phyloP scores from a whole-genome alignment of 2,329 filamentous ascomycete genomes.

The Ascochyta pisi region DNA sequence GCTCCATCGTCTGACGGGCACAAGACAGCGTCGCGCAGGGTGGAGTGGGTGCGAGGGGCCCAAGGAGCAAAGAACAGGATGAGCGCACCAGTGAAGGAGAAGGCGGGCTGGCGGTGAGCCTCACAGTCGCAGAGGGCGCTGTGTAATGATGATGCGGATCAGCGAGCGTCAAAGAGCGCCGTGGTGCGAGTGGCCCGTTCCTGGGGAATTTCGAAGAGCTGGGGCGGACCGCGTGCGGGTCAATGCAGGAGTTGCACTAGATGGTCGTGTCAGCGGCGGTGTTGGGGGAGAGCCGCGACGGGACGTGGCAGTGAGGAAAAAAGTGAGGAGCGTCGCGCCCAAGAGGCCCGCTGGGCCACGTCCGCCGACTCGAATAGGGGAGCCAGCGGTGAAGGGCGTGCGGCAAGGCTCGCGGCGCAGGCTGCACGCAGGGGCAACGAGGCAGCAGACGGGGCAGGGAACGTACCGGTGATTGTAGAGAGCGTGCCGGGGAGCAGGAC shows the following conservation, averaged over 20 bases:
- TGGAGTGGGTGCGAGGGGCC: conserved; percentile 22
- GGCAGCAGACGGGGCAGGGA: conserved; percentile 19
- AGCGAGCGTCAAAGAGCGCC: conserved; percentile 26
- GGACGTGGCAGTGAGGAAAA: conserved; percentile 19
- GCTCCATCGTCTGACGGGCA: conserved; percentile 43
- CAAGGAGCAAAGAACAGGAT: conserved; percentile 37
- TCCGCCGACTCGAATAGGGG: conserved; percentile 43
- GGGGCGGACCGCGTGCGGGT: conserved; percentile 48
- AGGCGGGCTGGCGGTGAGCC: conserved; percentile 33
- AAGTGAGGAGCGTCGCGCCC: conserved; percentile 29
- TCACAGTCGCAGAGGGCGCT: conserved; percentile 32
- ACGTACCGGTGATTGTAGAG: conserved; percentile 44
- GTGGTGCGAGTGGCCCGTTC: conserved; percentile 41
- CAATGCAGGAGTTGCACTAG: conserved; percentile 50
- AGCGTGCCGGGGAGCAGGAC: conserved; percentile 31
- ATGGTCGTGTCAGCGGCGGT: conserved; percentile 39
- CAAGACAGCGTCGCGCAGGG: conserved; percentile 27
- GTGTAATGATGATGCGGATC: conserved; percentile 32
- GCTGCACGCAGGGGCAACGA: conserved; percentile 24
- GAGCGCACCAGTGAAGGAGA: conserved; percentile 41
- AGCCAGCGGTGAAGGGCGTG: conserved; percentile 40
- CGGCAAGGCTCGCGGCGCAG: conserved; percentile 24
- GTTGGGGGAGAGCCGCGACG: conserved; percentile 23
- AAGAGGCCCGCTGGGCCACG: conserved; percentile 41
- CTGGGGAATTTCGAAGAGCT: conserved; percentile 34